phyloP scores from a whole-genome alignment of 2,329 filamentous ascomycete species.

The Cytospora piceicola region DNA sequence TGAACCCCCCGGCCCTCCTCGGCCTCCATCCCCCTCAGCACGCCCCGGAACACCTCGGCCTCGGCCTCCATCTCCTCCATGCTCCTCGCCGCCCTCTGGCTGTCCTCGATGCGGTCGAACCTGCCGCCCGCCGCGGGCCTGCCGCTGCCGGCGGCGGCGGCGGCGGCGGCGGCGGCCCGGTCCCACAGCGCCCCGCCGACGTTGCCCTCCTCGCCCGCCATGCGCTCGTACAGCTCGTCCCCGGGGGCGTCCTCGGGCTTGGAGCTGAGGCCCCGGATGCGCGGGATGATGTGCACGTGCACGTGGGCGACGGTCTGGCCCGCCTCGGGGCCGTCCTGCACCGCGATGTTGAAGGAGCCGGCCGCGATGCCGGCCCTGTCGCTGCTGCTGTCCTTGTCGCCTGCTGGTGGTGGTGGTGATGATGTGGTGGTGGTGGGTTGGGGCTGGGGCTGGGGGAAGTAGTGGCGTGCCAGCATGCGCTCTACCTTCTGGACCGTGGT shows the following conservation, averaged over 20 bases:
- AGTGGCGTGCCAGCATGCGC: constrained; percentile 67
- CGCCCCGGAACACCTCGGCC: constrained; percentile 66
- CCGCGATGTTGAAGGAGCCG: constrained; percentile 85
- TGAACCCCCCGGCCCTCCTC: constrained; percentile 34
- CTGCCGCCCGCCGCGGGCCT: constrained; percentile 56
- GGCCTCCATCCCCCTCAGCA: constrained; percentile 49
- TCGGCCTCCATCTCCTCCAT: constrained; percentile 80
- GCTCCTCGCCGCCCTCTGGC: constrained; percentile 66
- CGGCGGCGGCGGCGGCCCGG: constrained; percentile 29
- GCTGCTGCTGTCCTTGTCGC: constrained; percentile 7
- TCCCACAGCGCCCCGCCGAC: constrained; percentile 73
- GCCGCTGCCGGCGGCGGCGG: constrained; percentile 25
- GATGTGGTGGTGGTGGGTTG: constrained; percentile 2
- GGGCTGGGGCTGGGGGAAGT: constrained; percentile 47
- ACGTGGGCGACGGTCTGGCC: constrained; percentile 95
- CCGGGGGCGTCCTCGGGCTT: constrained; percentile 44
- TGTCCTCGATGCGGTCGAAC: constrained; percentile 74
- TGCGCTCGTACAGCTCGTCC: constrained; percentile 79
- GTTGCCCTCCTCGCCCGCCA: constrained; percentile 86
- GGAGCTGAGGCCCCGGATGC: constrained; percentile 60
- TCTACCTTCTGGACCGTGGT: constrained; percentile 82
- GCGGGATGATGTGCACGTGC: constrained; percentile 89
- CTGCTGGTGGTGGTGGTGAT: constrained; percentile 50
- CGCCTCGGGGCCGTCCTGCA: constrained; percentile 90
- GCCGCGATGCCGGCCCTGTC: constrained; percentile 56